phyloP scores from a whole-genome alignment of 306 rosid species.

The Rosa lucieae region DNA sequence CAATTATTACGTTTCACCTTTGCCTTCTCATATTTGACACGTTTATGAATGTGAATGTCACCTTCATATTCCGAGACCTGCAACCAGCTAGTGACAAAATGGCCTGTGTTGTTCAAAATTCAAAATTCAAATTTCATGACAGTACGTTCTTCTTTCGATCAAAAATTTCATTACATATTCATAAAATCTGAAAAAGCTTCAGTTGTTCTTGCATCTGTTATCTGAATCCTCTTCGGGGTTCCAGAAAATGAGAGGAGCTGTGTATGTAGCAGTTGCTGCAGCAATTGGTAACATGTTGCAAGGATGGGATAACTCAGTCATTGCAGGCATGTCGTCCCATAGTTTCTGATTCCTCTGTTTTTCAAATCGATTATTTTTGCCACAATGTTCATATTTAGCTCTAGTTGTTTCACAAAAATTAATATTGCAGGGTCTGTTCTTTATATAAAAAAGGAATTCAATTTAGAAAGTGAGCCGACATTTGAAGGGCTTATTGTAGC shows the following conservation, averaged over 20 bases:
- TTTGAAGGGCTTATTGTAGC: constrained; percentile 32
- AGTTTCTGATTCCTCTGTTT: neutral
- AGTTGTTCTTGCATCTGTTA: constrained; percentile 9
- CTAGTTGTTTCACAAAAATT: neutral
- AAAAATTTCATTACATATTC: neutral
- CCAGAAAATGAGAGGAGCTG: constrained; percentile 27
- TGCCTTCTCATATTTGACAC: neutral
- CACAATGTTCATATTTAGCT: neutral
- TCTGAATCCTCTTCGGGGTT: constrained; percentile 16
- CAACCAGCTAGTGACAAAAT: neutral
- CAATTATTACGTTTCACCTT: neutral
- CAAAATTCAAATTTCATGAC: constrained; percentile 8
- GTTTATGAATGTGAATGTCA: neutral
- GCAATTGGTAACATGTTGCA: constrained; percentile 32
- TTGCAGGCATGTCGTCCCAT: constrained; percentile 23
- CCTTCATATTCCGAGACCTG: neutral
- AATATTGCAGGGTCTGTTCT: constrained; percentile 24
- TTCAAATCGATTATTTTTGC: neutral
- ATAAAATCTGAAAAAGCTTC: neutral
- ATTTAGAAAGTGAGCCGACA: constrained; percentile 19
- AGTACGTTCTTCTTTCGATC: neutral
- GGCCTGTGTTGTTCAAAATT: neutral
- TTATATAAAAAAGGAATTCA: constrained; percentile 29
- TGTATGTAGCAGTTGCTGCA: constrained; percentile 28
- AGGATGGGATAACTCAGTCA: constrained; percentile 35